Base-by-base conservation (phyloP, 441 rosid species). In the Adansonia grandidieri region DNA sequence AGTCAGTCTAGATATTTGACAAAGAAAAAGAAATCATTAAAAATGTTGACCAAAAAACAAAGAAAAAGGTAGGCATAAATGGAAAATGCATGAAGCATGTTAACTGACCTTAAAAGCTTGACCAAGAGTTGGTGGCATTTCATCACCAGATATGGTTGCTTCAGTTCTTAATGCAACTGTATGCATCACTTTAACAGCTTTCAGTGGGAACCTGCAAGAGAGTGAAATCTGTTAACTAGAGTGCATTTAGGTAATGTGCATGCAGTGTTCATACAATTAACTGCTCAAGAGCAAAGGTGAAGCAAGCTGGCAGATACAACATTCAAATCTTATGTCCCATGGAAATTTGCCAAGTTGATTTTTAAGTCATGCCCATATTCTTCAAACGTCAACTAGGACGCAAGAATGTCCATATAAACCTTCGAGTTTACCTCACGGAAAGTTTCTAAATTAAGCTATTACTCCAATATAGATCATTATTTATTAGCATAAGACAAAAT, bases 121-220 rank as follows among this genome's bases (percentile, higher is more conserved):
- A 68, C 98, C 97, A 86, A 96, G 95, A 84, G 93, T 93, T 76
- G 93, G 81, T 73, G 97, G 98, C 91, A 96, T 89, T 85, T 85
- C 82, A 82, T 92, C 89, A 71, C 95, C 86, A 77, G 91, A 62
- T 61, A 93, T 91, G 79, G 98, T 91, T 75, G 98, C 98, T 86
- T 94, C 98, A 68, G 99, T 96, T 80, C 95, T 79, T 79, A 93
- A 80, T 56, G 98, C 87, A 77, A 94, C 97, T 0, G 98, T 93
- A 85, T 94, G 99, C 97, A 94, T 94, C 79, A 96, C 98, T 83
- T 94, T 94, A 82, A 90, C 98, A 76, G 98, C 99, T 83, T 96
- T 96, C 92, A 96, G 68, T 7, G 99, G 98, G 84, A 94, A 96
- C 82, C 98, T 96, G 81, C 74, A 78, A 71, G 57, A 78, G 69